Conservation (phyloP, 2,329 filamentous ascomycete species). For the Trichothecium sympodiale region DNA sequence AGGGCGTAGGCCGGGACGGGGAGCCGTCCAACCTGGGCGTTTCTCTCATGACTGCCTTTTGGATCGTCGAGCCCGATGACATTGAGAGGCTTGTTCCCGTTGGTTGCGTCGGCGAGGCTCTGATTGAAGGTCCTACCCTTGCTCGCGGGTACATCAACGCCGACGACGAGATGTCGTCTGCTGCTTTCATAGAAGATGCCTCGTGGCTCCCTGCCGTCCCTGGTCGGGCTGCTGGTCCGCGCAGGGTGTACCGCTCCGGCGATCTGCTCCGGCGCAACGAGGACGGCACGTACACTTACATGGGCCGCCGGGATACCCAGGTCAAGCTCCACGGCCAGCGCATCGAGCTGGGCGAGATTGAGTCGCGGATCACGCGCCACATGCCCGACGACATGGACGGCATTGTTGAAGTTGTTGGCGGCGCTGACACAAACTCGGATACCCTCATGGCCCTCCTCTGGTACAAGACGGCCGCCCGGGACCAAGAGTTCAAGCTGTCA, state of each 20-base stretch:
- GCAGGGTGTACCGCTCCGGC: slow-evolving; percentile 21
- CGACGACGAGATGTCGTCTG: slow-evolving; percentile 14
- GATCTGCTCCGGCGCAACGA: slow-evolving; percentile 8
- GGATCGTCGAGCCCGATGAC: slow-evolving; percentile 26
- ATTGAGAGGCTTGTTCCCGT: slow-evolving; percentile 11
- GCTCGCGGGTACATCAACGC: slow-evolving; percentile 11
- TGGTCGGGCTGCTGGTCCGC: slow-evolving; percentile 52
- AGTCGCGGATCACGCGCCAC: slow-evolving; percentile 4
- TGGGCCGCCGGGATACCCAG: slow-evolving; percentile 26
- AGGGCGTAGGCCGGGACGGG: slow-evolving; percentile 29
- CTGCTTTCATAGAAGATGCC: slow-evolving; percentile 1
- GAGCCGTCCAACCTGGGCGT: slow-evolving; percentile 6
- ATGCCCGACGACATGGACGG: slow-evolving; percentile 1
- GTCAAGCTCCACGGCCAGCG: slow-evolving; percentile 29
- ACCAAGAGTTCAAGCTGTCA: not conserved
- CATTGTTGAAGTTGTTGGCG: slow-evolving; percentile 3
- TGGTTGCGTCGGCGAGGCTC: slow-evolving; percentile 12
- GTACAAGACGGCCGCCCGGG: slow-evolving; percentile 1
- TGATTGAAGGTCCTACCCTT: slow-evolving; percentile 10
- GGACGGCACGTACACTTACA: slow-evolving; percentile 9
- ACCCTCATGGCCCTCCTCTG: slow-evolving; percentile 4
- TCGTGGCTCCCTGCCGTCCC: slow-evolving; percentile 36
- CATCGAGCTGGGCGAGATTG: slow-evolving; percentile 10
- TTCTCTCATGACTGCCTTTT: slow-evolving; percentile 8
- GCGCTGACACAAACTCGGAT: not conserved